These are phyloP conservation scores for Stentor coeruleus DNA, from an alignment of 73 alveolate species.

Conservation along the genomic window DNA sequence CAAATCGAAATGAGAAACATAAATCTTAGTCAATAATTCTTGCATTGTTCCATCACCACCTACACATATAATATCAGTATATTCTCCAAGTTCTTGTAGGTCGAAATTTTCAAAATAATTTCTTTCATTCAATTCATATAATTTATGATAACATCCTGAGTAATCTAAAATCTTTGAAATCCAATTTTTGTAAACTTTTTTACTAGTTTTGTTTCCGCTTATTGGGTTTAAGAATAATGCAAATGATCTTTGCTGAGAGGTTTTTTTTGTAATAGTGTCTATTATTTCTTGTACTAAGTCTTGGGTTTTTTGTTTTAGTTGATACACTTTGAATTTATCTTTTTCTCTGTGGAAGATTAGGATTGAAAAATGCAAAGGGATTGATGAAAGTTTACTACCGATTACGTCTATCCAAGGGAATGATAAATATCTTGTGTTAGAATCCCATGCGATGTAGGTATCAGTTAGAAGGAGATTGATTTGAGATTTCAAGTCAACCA, in stretches of 20 bases:
- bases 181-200: background rate
- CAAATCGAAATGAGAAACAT: background rate
- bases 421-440: background rate
- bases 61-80: background rate
- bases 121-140: background rate
- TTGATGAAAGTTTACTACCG: background rate
- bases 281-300: background rate
- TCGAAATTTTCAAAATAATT: background rate
- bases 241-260: background rate
- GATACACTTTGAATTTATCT: background rate
- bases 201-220: background rate
- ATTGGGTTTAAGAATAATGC: conserved; percentile 19
- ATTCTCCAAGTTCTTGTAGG: background rate
- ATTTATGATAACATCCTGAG: background rate
- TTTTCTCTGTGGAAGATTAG: background rate
- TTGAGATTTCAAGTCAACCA: no score
- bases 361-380: background rate
- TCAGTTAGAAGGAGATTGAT: background rate
- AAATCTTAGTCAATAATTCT: background rate
- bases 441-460: background rate
- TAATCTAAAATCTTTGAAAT: background rate
- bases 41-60: conserved; percentile 27
- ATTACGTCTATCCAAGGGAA: background rate
- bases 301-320: background rate
- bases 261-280: background rate